phyloP scores from a whole-genome alignment of 2,329 filamentous ascomycete species.

The Phyllosticta ampelicida region DNA sequence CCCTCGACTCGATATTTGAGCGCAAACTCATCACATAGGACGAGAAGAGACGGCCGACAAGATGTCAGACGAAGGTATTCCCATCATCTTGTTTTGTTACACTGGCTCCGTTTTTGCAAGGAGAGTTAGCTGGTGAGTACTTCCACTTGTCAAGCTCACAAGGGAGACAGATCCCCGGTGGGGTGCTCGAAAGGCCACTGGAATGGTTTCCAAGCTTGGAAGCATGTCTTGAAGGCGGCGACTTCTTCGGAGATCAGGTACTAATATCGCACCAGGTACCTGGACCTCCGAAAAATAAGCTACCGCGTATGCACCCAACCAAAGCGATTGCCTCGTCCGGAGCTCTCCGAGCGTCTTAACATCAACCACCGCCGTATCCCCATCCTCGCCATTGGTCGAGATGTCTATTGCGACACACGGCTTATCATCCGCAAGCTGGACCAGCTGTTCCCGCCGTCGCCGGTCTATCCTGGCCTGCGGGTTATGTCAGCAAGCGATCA shows the following conservation, averaged over 20 bases:
- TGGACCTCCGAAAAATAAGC: conserved; percentile 4
- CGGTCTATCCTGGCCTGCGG: neutral
- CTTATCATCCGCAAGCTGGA: conserved; percentile 58
- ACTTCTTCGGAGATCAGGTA: neutral
- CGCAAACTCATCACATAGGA: neutral
- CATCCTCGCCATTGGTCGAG: conserved; percentile 51
- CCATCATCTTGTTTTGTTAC: conserved; percentile 6
- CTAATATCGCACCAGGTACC: neutral
- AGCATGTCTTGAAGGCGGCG: neutral
- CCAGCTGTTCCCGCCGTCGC: conserved; percentile 34
- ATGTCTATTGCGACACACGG: conserved; percentile 59
- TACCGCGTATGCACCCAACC: conserved; percentile 42
- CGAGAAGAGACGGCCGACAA: neutral
- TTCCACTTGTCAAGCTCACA: neutral
- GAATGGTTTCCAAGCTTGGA: neutral
- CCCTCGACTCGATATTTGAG: neutral
- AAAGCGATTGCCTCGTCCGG: conserved; percentile 52
- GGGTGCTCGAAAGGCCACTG: too few species aligned
- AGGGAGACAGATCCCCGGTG: too few species aligned
- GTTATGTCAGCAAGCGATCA: neutral
- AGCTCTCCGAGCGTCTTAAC: conserved; percentile 47
- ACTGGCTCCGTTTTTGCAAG: conserved; percentile 1
- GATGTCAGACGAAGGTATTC: neutral
- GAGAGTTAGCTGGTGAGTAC: neutral
- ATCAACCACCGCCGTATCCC: conserved; percentile 61